Conservation (phyloP, 2,329 filamentous ascomycete species). For the Penicillium sp. region DNA sequence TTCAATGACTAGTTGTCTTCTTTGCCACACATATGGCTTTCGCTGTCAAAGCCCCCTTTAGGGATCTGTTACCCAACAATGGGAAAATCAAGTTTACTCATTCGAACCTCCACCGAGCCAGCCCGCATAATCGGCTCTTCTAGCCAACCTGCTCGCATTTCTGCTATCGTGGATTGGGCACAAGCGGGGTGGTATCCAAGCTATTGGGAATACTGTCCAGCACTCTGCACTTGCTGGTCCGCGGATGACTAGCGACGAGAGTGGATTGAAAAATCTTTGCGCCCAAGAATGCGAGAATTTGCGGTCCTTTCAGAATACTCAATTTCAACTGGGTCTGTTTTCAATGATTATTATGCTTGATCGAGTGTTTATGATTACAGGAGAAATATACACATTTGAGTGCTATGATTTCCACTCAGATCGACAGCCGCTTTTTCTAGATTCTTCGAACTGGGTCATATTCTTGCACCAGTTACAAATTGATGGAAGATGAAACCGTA, state of each 20-base stretch:
- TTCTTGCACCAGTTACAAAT: too few species aligned
- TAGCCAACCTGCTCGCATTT: constrained; percentile 7
- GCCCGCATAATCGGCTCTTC: constrained; percentile 26
- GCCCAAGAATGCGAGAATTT: constrained; percentile 1
- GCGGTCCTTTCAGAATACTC: background rate
- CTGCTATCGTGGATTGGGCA: background rate
- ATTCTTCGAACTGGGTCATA: too few species aligned
- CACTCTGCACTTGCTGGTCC: constrained; percentile 13
- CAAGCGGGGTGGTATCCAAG: background rate
- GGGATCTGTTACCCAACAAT: constrained; percentile 21
- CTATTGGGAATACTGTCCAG: constrained; percentile 9
- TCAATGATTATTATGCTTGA: background rate
- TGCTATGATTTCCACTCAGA: too few species aligned
- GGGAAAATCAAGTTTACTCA: constrained; percentile 30
- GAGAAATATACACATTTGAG: too few species aligned
- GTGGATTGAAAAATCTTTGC: background rate
- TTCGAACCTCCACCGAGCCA: constrained; percentile 27
- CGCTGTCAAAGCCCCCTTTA: constrained; percentile 14
- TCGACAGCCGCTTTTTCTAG: too few species aligned
- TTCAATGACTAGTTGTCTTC: constrained; percentile 26
- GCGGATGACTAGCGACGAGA: constrained; percentile 4
- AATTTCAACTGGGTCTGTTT: constrained; percentile 1
- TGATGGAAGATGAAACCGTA: too few species aligned
- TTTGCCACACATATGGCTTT: constrained; percentile 13
- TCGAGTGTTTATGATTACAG: too few species aligned